Evolutionary conservation across 1,284 basidiomycete species (phyloP).

Genomic region (Volvariella volvacea): DNA sequence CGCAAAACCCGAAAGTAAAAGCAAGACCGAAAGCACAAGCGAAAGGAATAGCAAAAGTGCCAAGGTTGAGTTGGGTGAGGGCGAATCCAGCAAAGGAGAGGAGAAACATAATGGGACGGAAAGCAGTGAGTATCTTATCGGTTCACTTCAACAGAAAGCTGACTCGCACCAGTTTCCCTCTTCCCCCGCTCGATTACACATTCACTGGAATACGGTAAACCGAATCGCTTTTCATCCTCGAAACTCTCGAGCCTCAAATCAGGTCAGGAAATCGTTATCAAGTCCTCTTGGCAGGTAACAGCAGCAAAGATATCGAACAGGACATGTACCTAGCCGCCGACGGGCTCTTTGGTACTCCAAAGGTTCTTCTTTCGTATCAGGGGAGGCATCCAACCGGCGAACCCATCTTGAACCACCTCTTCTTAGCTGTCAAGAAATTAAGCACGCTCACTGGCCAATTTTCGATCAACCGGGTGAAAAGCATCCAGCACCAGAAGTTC

Average conservation of each 20-base stretch:
- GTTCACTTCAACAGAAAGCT: too few species aligned
- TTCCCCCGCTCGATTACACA: slow-evolving; percentile 35
- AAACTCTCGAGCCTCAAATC: neutral
- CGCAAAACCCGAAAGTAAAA: too few species aligned
- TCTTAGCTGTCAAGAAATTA: neutral
- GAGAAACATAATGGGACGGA: too few species aligned
- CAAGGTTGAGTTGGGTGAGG: too few species aligned
- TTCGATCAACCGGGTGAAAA: neutral
- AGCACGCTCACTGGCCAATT: neutral
- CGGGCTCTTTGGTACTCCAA: neutral
- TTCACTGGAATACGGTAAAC: neutral
- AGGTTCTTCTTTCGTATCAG: neutral
- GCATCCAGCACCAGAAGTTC: too few species aligned
- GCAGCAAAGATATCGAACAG: neutral
- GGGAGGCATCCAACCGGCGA: neutral
- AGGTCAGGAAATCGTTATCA: neutral
- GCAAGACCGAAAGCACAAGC: too few species aligned
- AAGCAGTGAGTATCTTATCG: too few species aligned
- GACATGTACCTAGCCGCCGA: neutral
- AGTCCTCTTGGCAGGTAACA: neutral
- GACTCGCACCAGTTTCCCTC: slow-evolving; percentile 98
- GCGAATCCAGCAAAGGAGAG: too few species aligned
- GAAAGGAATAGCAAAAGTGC: too few species aligned
- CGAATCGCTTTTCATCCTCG: too few species aligned
- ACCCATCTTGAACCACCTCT: neutral